Conservation (phyloP, 768 basidiomycete species). For the Coprinellus aureogranulatus region DNA sequence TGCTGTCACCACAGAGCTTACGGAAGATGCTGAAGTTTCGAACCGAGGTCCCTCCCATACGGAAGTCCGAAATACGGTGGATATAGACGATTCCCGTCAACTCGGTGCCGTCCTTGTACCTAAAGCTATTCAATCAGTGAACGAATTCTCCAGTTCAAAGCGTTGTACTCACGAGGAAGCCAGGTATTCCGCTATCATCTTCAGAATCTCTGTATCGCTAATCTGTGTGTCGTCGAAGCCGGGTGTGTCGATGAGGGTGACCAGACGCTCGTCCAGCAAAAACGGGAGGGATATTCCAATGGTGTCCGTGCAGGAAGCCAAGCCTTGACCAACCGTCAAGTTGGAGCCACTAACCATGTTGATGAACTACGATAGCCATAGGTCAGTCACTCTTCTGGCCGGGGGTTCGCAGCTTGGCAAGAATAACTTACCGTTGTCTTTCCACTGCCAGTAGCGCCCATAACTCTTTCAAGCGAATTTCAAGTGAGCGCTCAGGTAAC, state of each 20-base stretch:
- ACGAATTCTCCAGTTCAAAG: neutral
- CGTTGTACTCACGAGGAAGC: slow-evolving; percentile 26
- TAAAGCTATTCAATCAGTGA: slow-evolving; percentile 13
- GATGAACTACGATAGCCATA: slow-evolving; percentile 42
- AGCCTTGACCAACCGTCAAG: slow-evolving; percentile 41
- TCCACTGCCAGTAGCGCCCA: slow-evolving; percentile 40
- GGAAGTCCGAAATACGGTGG: slow-evolving; percentile 45
- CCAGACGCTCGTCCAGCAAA: slow-evolving; percentile 35
- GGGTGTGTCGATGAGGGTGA: slow-evolving; percentile 55
- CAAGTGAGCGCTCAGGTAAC: too few relatives aligned
- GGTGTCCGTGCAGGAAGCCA: slow-evolving; percentile 60
- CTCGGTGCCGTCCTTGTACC: slow-evolving; percentile 33
- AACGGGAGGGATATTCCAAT: slow-evolving; percentile 44
- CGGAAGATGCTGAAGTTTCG: slow-evolving; percentile 49
- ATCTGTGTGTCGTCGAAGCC: slow-evolving; percentile 58
- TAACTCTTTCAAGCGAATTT: too few relatives aligned
- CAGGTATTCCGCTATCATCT: slow-evolving; percentile 46
- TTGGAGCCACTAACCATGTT: slow-evolving; percentile 51
- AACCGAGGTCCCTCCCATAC: slow-evolving; percentile 40
- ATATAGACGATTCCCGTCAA: slow-evolving; percentile 54
- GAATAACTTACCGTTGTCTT: slow-evolving; percentile 32
- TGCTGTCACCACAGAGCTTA: slow-evolving; percentile 42
- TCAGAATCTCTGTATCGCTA: slow-evolving; percentile 47
- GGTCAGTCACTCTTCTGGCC: too few relatives aligned
- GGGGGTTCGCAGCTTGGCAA: too few relatives aligned